A percentile compares a stretch with the other conserved stretches of the same genome.
Conservation (phyloP, 164 flowering plant genomes). For the Vitis rupestris region DNA sequence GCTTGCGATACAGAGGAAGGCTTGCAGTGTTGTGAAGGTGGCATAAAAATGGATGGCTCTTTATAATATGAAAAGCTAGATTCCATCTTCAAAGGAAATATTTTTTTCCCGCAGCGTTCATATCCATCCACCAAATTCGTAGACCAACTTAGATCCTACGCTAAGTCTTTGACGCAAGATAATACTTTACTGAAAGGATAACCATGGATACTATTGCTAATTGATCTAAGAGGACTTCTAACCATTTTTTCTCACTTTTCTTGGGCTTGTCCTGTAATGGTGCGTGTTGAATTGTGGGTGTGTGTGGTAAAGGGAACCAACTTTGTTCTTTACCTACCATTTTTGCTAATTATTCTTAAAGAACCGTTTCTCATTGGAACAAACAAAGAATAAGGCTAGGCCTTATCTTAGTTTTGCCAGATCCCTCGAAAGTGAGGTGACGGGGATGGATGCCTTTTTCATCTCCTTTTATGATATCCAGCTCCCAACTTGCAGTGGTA, state of each 20-base stretch:
- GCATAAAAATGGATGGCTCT: not conserved
- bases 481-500: not conserved
- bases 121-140: not conserved
- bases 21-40: not conserved
- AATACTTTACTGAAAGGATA: not conserved
- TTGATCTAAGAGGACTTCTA: not conserved
- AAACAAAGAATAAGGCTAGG: not conserved
- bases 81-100: not conserved
- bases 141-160: conserved; percentile 16
- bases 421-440: not conserved
- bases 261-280: no score
- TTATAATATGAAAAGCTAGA: conserved; percentile 1
- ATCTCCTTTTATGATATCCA: no score
- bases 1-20: not conserved
- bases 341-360: not conserved
- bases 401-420: conserved; percentile 1
- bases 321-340: not conserved
- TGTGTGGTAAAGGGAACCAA: not conserved
- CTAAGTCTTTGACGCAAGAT: not conserved
- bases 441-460: not conserved
- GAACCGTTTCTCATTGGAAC: not conserved
- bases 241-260: no score
- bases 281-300: not conserved
- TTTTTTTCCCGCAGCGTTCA: not conserved
- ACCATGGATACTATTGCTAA: not conserved